Percentiles rank a stretch among this genome's conserved stretches.
Evolutionary conservation across 257 asterid species (phyloP).

Genomic region (Scutellaria baicalensis): DNA sequence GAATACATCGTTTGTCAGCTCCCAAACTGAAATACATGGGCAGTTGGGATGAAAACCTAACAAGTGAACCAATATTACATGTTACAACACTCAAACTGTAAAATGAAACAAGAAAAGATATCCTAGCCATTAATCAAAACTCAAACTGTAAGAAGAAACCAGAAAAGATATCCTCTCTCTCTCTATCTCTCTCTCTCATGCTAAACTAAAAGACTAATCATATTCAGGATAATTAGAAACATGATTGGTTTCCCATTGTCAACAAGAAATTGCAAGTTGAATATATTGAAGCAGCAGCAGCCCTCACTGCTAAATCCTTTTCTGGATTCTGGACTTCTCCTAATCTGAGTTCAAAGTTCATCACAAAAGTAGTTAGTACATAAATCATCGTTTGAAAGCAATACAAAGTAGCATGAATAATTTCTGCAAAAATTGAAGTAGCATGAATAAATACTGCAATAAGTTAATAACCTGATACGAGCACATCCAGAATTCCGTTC

Average conservation of each 20-base stretch:
- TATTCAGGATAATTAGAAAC: slow-evolving; percentile 22
- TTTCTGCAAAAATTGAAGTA: too few species aligned
- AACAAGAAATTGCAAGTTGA: slow-evolving; percentile 71
- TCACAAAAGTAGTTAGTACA: not conserved
- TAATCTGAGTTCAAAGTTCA: slow-evolving; percentile 29
- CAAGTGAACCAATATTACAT: too few species aligned
- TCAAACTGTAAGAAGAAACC: too few species aligned
- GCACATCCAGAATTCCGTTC: too few species aligned
- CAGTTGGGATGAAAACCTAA: too few species aligned
- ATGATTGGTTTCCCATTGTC: slow-evolving; percentile 40
- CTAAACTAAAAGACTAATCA: not conserved
- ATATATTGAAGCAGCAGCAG: slow-evolving; percentile 89
- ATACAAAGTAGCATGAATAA: not conserved
- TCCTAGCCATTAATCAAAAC: too few species aligned
- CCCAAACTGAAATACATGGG: too few species aligned
- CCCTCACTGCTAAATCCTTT: slow-evolving; percentile 49
- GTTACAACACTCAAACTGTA: too few species aligned
- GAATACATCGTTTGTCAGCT: too few species aligned
- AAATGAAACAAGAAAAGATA: too few species aligned
- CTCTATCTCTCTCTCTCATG: not conserved
- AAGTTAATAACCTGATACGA: too few species aligned
- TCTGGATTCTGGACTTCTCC: slow-evolving; percentile 35
- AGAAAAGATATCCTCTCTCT: not conserved
- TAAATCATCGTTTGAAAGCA: not conserved
- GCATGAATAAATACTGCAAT: too few species aligned